These are phyloP conservation scores for Rhizopus arrhizus DNA, from an alignment of 371 early-diverging fungal species.

Conservation along the genomic window DNA sequence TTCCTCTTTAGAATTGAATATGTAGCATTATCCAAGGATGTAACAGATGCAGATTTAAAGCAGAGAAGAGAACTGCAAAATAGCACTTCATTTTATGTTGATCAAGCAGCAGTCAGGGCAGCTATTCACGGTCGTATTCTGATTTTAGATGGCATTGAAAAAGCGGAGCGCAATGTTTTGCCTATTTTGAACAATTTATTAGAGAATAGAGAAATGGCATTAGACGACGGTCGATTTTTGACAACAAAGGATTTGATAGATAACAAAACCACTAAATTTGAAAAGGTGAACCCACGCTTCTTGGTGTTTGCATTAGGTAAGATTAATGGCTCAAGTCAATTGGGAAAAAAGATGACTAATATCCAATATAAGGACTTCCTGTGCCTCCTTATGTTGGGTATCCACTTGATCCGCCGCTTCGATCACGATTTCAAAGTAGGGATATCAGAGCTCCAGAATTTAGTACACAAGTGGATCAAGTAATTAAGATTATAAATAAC, in stretches of 20 bases:
- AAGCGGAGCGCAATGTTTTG: constrained; percentile 85
- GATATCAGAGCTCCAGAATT: constrained; percentile 66
- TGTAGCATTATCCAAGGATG: constrained; percentile 78
- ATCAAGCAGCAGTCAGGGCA: constrained; percentile 81
- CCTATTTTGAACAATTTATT: constrained; percentile 86
- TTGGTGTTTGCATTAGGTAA: constrained; percentile 77
- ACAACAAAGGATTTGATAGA: constrained; percentile 62
- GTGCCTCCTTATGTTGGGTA: constrained; percentile 80
- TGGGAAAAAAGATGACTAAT: neutral
- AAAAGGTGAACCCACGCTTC: constrained; percentile 73
- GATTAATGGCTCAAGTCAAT: neutral
- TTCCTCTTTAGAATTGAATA: constrained; percentile 65
- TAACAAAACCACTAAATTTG: constrained; percentile 60
- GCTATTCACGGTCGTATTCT: constrained; percentile 81
- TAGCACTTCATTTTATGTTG: constrained; percentile 75
- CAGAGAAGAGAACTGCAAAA: constrained; percentile 79
- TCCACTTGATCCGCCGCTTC: constrained; percentile 82
- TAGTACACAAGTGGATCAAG: constrained; percentile 61
- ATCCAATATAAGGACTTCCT: constrained; percentile 56
- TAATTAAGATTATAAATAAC: constrained; percentile 35
- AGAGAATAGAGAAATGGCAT: constrained; percentile 86
- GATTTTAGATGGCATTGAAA: constrained; percentile 82
- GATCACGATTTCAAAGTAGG: constrained; percentile 79
- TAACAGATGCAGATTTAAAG: constrained; percentile 80
- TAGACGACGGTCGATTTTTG: constrained; percentile 85